phyloP scores from a whole-genome alignment of 139 green algal species.

The Chlamydomonas incerta region DNA sequence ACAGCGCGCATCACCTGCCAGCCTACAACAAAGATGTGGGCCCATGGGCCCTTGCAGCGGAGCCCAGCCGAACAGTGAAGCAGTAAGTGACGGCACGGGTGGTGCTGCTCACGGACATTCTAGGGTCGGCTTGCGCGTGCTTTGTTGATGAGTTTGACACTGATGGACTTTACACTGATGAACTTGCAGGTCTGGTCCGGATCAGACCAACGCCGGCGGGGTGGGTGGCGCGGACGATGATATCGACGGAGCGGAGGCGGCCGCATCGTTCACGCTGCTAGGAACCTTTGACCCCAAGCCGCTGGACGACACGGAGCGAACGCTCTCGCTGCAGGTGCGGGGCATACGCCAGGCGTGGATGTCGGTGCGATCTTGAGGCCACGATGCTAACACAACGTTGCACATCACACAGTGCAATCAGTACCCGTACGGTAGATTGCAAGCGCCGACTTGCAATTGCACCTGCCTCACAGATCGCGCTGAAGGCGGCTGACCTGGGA shows the following conservation, averaged over 20 bases:
- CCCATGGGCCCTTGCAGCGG: neutral
- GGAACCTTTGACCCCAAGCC: neutral
- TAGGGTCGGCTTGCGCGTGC: no score
- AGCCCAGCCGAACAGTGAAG: neutral
- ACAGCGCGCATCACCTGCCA: neutral
- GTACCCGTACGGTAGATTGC: no score
- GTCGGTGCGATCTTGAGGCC: neutral
- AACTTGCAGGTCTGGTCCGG: no score
- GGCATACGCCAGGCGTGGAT: neutral
- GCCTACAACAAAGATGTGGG: conserved; percentile 15
- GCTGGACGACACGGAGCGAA: conserved; percentile 10
- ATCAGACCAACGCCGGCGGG: neutral
- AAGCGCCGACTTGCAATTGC: neutral
- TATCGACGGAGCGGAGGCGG: no score
- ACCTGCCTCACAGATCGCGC: neutral
- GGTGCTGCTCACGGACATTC: no score
- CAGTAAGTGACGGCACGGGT: no score
- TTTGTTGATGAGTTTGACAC: no score
- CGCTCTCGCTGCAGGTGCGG: conserved; percentile 1
- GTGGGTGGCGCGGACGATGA: no score
- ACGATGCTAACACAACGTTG: no score
- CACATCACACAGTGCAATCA: no score
- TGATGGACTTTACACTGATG: no score
- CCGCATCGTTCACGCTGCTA: neutral
- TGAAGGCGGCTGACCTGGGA: conserved; percentile 17